Conservation (phyloP, 176 grass and related monocot species). For the Aegilops bicornis region DNA sequence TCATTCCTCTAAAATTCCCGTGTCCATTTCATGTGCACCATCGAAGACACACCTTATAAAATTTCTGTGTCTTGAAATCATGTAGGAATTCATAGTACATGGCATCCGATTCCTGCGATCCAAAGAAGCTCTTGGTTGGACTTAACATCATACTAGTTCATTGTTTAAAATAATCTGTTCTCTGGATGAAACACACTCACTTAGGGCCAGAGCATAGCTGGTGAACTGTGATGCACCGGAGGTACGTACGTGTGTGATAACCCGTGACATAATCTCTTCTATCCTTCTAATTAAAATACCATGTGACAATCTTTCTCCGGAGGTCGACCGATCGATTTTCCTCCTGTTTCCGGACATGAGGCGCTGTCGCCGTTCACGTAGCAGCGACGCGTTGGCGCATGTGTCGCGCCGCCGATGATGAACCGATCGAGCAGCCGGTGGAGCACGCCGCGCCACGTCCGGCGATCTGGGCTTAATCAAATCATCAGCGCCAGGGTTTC, state of each 20-base stretch:
- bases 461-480: neutral
- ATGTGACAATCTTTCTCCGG: neutral
- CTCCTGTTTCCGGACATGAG: slow-evolving; percentile 3
- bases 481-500: neutral
- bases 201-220: neutral
- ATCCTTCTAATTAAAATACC: too few species aligned
- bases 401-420: neutral
- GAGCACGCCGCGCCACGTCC: slow-evolving; percentile 36
- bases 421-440: neutral
- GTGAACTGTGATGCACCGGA: neutral
- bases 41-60: too few species aligned
- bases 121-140: too few species aligned
- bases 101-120: too few species aligned
- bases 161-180: too few species aligned
- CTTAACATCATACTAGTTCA: too few species aligned
- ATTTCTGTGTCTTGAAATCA: too few species aligned
- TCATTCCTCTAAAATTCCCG: too few species aligned
- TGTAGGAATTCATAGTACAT: too few species aligned
- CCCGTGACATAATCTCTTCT: too few species aligned
- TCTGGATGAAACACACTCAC: too few species aligned
- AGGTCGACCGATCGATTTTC: neutral
- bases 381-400: neutral
- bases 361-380: slow-evolving; percentile 20
- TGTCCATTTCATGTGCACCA: too few species aligned
- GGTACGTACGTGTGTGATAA: neutral